Evolutionary conservation across 148 eudicot species (phyloP), one percentile per base, ranked within the genome.

Genomic region (Limonium bicolor): DNA sequence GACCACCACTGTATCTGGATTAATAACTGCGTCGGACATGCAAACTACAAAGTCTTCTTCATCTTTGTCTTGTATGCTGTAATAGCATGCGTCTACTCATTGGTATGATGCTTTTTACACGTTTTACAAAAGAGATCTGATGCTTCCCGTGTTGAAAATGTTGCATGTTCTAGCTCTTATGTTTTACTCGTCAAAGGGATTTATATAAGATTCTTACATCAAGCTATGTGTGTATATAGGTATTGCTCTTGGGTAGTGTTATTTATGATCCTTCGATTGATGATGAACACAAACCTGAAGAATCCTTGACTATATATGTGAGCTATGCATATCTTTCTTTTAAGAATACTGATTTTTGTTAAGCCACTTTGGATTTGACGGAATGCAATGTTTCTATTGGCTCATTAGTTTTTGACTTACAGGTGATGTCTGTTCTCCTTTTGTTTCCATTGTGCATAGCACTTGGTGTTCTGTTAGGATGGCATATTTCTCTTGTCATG

Each of bases 1-100:
- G 97, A 90, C 58, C 97, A 90, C 56, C 97, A 90, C 62, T 90
- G 97, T 65, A 65, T 77, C 45, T 90, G 97, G 97, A 77, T 90
- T 78, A 77, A 90, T 55, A 84, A 80, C 42, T 90, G 97, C 42
- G 97, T 90, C 55, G 97, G 97, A 36, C 95, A 84, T 50, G 79
- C 82, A 37, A 90, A 90, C 71, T 90, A 90, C 49, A 90, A 90
- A 58, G 62, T 78, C 69, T 90, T 90, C 76, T 77, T 90, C 54
- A 48, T 84, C 34, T 90, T 84, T 24, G 76, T 90, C 38, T 37
- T 78, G 33, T 77, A 84, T 61, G 95, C 97, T 37, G 80, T 80
- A 44, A 56, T 73, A 19, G 78, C 93, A 15, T 90, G 94, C 82
- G 28, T 80, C 25, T 78, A 90, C 66, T 80, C 97, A 48, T 67